Base-by-base conservation (phyloP, 1,139 yeast genomes). In the Diutina catenulata region DNA sequence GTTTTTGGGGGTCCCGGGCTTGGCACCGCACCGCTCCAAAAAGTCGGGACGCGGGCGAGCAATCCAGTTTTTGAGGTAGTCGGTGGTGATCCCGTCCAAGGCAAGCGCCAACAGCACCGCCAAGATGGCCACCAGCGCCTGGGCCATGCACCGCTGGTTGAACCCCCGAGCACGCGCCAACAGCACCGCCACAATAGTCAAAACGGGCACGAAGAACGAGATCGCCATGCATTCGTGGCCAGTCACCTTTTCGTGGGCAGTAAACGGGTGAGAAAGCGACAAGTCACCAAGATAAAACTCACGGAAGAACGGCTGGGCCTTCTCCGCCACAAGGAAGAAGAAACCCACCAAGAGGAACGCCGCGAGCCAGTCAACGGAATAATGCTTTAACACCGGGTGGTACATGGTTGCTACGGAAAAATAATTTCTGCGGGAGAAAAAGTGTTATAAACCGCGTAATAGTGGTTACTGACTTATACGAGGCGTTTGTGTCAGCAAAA, bases 11-110 rank as follows among this genome's bases (percentile, higher is more conserved):
- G 73, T 60, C 5, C 54, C 59, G 11, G 48, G 42, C 3, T 40
- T 48, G 1, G 88, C 80, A 13, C 66, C 60, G 57, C 94, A 83
- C 38, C 94, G 58, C 5, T 73, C 76, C 23, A 83, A 55, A 48
- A 83, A 81, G 53, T 83, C 94, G 0, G 94, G 94, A 28, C 94
- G 62, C 31, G 81, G 83, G 46, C 84, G 64, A n/a, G 87, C 91
- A 28, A 83, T 74, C 77, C 83, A 74, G 44, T 74, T 71, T 55
- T 83, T 83, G 40, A 80, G 53, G 22, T 75, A 63, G 51, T 80
- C 84, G 2, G 88, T 80, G 37, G 80, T 50, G 24, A 79, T 62
- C 3, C 55, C 59, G 20, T 41, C 42, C 7, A 38, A 31, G 4
- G 46, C 33, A 4, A 46, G 40, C 7, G 44, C 37, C 24, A 46